Evolutionary conservation across 2,329 filamentous ascomycete species (phyloP).

Genomic region (Triangularia verruculosa): DNA sequence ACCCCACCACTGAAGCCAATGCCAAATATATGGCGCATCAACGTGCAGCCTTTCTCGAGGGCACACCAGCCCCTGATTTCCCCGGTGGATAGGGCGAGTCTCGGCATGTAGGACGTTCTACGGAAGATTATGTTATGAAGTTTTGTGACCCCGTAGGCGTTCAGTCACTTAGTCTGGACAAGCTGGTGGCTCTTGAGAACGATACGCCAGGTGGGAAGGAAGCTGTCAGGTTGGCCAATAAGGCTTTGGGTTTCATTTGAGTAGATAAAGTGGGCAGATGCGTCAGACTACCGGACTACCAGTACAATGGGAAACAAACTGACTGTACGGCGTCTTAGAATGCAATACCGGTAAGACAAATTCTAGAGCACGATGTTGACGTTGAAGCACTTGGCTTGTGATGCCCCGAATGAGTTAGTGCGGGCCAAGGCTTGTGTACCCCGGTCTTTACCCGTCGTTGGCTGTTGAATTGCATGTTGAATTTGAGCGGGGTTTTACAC

Average conservation of each 20-base stretch:
- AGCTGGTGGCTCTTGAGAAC: constrained; percentile 30
- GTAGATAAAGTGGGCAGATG: too few relatives aligned
- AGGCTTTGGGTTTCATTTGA: constrained; percentile 40
- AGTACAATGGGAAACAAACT: too few relatives aligned
- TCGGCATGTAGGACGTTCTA: constrained; percentile 47
- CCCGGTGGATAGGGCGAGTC: constrained; percentile 68
- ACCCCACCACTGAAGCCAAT: constrained; percentile 74
- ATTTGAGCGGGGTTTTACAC: too few relatives aligned
- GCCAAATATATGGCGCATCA: constrained; percentile 69
- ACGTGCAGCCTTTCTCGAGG: constrained; percentile 65
- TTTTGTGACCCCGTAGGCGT: constrained; percentile 36
- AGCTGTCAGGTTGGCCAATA: constrained; percentile 42
- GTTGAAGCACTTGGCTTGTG: too few relatives aligned
- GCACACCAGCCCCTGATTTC: constrained; percentile 68
- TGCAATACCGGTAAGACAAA: too few relatives aligned
- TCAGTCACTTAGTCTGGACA: constrained; percentile 46
- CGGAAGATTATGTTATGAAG: constrained; percentile 37
- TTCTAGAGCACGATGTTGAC: too few relatives aligned
- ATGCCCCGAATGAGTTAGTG: too few relatives aligned
- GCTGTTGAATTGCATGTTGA: too few relatives aligned
- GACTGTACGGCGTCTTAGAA: too few relatives aligned
- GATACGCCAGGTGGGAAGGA: constrained; percentile 37
- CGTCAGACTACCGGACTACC: too few relatives aligned
- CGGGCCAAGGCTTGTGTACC: too few relatives aligned
- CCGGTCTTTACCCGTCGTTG: too few relatives aligned